Percentiles rank a stretch among this genome's conserved stretches.
Evolutionary conservation across 805 yeast species (phyloP).

Genomic region (Kodamaea sagamina): DNA sequence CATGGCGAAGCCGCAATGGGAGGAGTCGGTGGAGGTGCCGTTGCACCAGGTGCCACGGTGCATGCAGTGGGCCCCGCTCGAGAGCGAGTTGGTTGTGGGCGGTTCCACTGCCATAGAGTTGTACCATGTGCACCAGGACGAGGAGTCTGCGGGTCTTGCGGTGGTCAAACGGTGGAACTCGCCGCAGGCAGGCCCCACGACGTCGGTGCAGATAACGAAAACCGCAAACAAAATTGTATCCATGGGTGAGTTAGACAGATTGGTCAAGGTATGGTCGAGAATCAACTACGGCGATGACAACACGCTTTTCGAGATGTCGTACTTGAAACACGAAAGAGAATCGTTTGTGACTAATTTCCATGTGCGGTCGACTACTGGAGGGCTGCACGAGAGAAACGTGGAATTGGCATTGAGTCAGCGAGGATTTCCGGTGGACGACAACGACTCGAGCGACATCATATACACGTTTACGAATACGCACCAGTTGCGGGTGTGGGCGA

Average conservation of each 20-base stretch:
- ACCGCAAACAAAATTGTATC: conserved; percentile 66
- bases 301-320: conserved; percentile 66
- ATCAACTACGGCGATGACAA: conserved; percentile 59
- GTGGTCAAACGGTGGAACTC: conserved; percentile 45
- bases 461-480: conserved; percentile 67
- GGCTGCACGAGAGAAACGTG: neutral
- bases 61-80: conserved; percentile 54
- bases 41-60: conserved; percentile 32
- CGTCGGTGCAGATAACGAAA: conserved; percentile 58
- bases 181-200: conserved; percentile 62
- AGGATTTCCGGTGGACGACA: conserved; percentile 36
- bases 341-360: conserved; percentile 54
- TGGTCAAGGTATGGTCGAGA: conserved; percentile 79
- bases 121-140: conserved; percentile 43
- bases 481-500: conserved; percentile 67
- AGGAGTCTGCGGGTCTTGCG: neutral
- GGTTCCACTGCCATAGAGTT: conserved; percentile 51
- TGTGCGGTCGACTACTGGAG: conserved; percentile 2
- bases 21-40: conserved; percentile 23
- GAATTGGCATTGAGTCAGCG: conserved; percentile 11
- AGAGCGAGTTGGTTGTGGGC: conserved; percentile 63
- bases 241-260: conserved; percentile 60
- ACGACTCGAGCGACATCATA: conserved; percentile 39
- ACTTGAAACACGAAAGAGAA: conserved; percentile 59
- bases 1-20: conserved; percentile 49